Base-by-base conservation (phyloP, 495 filamentous ascomycete genomes). In the Xylaria acuta region DNA sequence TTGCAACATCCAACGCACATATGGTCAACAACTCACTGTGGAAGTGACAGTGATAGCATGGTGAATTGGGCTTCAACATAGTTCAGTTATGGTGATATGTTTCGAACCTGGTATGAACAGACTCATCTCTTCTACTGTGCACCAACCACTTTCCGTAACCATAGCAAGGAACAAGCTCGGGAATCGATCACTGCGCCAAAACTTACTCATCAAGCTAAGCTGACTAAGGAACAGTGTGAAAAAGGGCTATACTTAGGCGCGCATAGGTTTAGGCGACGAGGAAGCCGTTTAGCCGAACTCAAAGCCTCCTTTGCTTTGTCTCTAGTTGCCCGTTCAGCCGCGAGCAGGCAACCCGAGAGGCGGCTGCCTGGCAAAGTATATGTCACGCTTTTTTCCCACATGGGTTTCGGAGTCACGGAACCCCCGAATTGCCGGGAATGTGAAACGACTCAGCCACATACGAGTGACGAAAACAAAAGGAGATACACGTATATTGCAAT, bases 381-480 rank as follows among this genome's bases (percentile, higher is more conserved):
- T 14, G 30, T 38, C 58, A 60, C 38, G 18, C 34, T 38, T n/a
- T 60, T 38, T n/a, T 60, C 54, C 34, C 6, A 30, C n/a, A 14
- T 1, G 14, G 27, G 40, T 64, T 49, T 49, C 41, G 38, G 38
- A 27, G 11, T 30, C n/a, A 16, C 36, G 36, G 22, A n/a, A 25
- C 16, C 22, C 1, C 3, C 41, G 27, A 14, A 53, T 40, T n/a
- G 25, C 47, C 34, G 32, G 41, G 16, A 30, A 56, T 20, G 30
- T 54, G 49, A 56, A 54, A 67, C 65, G 34, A 56, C 65, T 67
- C 65, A 67, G 65, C 65, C 65, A 67, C 65, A 41, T 18, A 11
- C 11, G 12, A 6, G n/a, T 64, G 38, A 64, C 60, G 60, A 64
- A 64, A 30, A 27, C 38, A 22, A 38, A 62, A 20, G 58, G n/a